A percentile compares a stretch with the other conserved stretches of the same genome.
Conservation (phyloP, 257 asterid genomes). For the Capsicum chinense region DNA sequence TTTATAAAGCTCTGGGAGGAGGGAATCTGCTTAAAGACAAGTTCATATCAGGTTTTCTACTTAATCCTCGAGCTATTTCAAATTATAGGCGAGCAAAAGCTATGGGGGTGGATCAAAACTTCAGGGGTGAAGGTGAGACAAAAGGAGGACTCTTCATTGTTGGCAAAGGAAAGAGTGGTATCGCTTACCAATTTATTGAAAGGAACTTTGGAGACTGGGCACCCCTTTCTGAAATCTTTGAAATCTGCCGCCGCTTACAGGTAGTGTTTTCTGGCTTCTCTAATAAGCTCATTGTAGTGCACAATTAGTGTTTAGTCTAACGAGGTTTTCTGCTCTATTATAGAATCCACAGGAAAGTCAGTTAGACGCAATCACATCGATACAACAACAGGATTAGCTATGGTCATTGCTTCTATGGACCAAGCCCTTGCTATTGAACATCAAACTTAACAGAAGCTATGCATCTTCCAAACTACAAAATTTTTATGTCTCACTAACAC, state of each 20-base stretch:
- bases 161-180: slow-evolving; percentile 76
- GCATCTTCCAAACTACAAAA: not conserved
- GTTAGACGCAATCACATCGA: slow-evolving; percentile 27
- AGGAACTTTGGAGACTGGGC: slow-evolving; percentile 95
- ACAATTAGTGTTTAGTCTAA: slow-evolving; percentile 20
- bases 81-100: slow-evolving; percentile 80
- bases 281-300: not conserved
- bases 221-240: slow-evolving; percentile 72
- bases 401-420: not conserved
- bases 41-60: slow-evolving; percentile 75
- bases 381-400: slow-evolving; percentile 20
- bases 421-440: not conserved
- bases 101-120: slow-evolving; percentile 61
- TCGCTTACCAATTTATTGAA: slow-evolving; percentile 83
- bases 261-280: slow-evolving; percentile 43
- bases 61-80: slow-evolving; percentile 81
- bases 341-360: slow-evolving; percentile 41
- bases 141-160: slow-evolving; percentile 82
- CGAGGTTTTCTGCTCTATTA: slow-evolving; percentile 24
- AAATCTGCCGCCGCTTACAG: slow-evolving; percentile 75
- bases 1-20: slow-evolving; percentile 86
- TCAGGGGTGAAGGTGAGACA: slow-evolving; percentile 81
- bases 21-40: slow-evolving; percentile 81
- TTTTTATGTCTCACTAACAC: not conserved
- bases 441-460: slow-evolving; percentile 11